A percentile compares a stretch with the other conserved stretches of the same genome.
These are phyloP conservation scores for Centaurea solstitialis DNA, from an alignment of 129 eudicot genomes.

Conservation along the genomic window DNA sequence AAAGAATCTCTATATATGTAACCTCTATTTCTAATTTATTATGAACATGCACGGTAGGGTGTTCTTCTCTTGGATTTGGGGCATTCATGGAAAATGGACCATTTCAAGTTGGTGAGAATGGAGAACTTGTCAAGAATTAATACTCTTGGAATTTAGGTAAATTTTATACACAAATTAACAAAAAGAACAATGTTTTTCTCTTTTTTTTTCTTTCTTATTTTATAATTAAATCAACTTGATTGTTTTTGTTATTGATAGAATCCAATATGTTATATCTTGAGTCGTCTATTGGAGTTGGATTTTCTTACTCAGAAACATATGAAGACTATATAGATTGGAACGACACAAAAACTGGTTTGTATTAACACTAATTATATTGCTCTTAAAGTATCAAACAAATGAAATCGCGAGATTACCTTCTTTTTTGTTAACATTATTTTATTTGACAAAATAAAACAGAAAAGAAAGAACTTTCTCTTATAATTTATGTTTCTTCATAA, in stretches of 20 bases:
- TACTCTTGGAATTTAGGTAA: slow-evolving; percentile 56
- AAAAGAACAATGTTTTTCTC: background rate
- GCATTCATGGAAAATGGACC: slow-evolving; percentile 69
- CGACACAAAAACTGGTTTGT: slow-evolving; percentile 37
- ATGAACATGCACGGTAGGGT: slow-evolving; percentile 52
- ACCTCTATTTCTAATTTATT: background rate
- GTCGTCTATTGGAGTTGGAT: slow-evolving; percentile 47
- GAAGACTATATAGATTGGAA: slow-evolving; percentile 39
- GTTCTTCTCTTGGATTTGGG: slow-evolving; percentile 64
- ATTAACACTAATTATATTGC: background rate
- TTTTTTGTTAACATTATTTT: background rate
- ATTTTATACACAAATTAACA: background rate
- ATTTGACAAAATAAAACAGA: background rate
- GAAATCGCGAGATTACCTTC: too few relatives aligned
- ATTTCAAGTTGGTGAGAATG: slow-evolving; percentile 44
- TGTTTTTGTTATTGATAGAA: slow-evolving; percentile 5
- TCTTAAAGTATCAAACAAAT: background rate
- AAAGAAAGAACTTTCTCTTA: background rate
- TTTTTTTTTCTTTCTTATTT: background rate
- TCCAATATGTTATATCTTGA: slow-evolving; percentile 47
- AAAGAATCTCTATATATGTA: too few relatives aligned
- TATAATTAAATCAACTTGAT: background rate
- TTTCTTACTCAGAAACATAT: slow-evolving; percentile 36
- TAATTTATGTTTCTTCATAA: background rate
- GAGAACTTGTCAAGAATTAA: slow-evolving; percentile 31